These are phyloP conservation scores for Cyberlindnera subsufficiens DNA, from an alignment of 805 yeast genomes.

Conservation along the genomic window DNA sequence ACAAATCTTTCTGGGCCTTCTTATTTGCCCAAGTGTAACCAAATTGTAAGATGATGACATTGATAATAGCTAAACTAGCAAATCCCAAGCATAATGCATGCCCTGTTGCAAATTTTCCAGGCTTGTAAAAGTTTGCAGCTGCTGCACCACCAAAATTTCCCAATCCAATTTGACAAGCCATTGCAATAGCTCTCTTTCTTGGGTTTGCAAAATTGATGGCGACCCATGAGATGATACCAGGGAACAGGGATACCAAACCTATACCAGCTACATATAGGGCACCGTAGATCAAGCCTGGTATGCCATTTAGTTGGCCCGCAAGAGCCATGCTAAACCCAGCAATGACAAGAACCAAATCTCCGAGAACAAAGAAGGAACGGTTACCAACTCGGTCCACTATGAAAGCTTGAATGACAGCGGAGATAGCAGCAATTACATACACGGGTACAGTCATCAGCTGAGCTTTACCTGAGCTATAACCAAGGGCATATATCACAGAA, in stretches of 20 bases:
- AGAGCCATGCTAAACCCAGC: conserved; percentile 29
- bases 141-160: conserved; percentile 35
- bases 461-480: conserved; percentile 24
- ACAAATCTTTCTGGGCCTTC: conserved; percentile 22
- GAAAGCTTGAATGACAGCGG: conserved; percentile 12
- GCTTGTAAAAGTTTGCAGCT: conserved; percentile 28
- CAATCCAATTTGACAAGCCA: conserved; percentile 34
- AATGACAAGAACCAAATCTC: conserved; percentile 25
- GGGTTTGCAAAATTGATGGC: conserved; percentile 32
- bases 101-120: conserved; percentile 27
- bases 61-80: conserved; percentile 26
- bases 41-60: conserved; percentile 16
- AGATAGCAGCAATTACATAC: conserved; percentile 8
- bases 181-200: conserved; percentile 33
- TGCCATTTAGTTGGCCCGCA: conserved; percentile 25
- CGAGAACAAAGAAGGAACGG: conserved; percentile 26
- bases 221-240: conserved; percentile 32
- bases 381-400: conserved; percentile 18
- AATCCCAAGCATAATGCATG: conserved; percentile 30
- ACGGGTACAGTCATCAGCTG: conserved; percentile 17
- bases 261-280: conserved; percentile 27
- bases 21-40: conserved; percentile 24
- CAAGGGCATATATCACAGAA: conserved; percentile 11
- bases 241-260: conserved; percentile 29
- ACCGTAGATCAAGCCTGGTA: conserved; percentile 22